These are phyloP conservation scores for Cryptococcus sp. DNA, from an alignment of 1,284 basidiomycete species.

Conservation along the genomic window DNA sequence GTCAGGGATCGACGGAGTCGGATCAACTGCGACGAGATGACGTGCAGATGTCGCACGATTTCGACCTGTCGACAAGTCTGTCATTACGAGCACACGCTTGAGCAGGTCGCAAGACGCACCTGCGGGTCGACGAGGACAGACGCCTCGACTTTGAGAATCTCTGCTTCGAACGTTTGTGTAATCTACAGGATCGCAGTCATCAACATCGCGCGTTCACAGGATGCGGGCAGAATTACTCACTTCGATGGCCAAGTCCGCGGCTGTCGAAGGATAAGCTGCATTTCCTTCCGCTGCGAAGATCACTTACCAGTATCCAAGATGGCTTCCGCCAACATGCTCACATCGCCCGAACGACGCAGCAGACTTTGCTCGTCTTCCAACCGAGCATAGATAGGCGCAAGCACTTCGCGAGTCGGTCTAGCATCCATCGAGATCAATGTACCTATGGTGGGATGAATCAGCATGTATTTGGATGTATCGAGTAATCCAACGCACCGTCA, in stretches of 20 bases:
- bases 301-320: conserved; percentile 49
- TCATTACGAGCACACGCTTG: background rate
- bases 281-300: background rate
- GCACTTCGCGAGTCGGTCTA: conserved; percentile 41
- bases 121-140: conserved; percentile 50
- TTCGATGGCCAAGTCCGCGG: conserved; percentile 48
- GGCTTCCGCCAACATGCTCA: conserved; percentile 53
- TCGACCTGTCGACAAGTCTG: conserved; percentile 37
- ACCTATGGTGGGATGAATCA: conserved; percentile 20
- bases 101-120: conserved; percentile 13
- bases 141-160: conserved; percentile 52
- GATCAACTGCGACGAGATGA: conserved; percentile 52
- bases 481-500: conserved; percentile 38
- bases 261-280: conserved; percentile 19
- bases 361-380: conserved; percentile 49
- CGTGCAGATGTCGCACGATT: conserved; percentile 51
- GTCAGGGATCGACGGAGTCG: conserved; percentile 48
- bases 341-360: conserved; percentile 48
- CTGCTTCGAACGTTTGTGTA: conserved; percentile 51
- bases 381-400: conserved; percentile 50
- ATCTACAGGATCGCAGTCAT: conserved; percentile 27
- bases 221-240: conserved; percentile 13
- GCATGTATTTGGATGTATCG: conserved; percentile 11
- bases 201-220: background rate
- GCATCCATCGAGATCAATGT: conserved; percentile 49